These are phyloP conservation scores for Aegilops umbellulata DNA, from an alignment of 176 grass and related monocot genomes.

Conservation along the genomic window DNA sequence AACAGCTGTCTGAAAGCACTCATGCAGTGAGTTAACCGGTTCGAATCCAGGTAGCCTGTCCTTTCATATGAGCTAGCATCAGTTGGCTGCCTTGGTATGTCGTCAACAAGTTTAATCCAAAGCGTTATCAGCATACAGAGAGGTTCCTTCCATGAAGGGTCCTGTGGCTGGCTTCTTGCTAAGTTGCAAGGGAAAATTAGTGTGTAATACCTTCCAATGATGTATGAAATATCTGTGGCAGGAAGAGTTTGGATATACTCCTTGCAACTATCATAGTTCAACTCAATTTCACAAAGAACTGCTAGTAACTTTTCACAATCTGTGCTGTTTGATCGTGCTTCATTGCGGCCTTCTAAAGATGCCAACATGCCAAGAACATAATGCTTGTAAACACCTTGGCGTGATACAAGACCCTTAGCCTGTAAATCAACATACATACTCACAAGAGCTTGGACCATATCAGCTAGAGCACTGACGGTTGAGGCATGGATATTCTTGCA, in stretches of 20 bases:
- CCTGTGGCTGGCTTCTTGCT: constrained; percentile 50
- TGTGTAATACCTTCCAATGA: constrained; percentile 64
- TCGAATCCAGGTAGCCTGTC: constrained; percentile 27
- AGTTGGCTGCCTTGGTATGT: constrained; percentile 42
- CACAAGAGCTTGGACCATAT: constrained; percentile 73
- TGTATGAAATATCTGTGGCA: constrained; percentile 60
- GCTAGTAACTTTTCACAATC: constrained; percentile 63
- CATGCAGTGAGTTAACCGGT: constrained; percentile 59
- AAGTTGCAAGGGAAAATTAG: constrained; percentile 75
- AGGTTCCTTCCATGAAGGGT: constrained; percentile 71
- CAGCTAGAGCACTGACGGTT: constrained; percentile 62
- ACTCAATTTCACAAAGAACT: constrained; percentile 65
- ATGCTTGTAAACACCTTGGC: constrained; percentile 87
- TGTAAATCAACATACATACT: constrained; percentile 69
- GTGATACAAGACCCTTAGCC: constrained; percentile 78
- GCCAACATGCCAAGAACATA: constrained; percentile 73
- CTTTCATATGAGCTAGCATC: constrained; percentile 39
- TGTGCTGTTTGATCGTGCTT: constrained; percentile 68
- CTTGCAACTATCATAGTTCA: constrained; percentile 79
- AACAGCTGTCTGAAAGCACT: constrained; percentile 60
- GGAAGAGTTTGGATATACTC: constrained; percentile 74
- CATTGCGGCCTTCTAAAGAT: constrained; percentile 84
- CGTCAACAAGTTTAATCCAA: constrained; percentile 78
- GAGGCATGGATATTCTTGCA: constrained; percentile 76
- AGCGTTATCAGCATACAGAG: constrained; percentile 56